phyloP scores from a whole-genome alignment of 345 rosid genomes.

The Moricandia moricandioides region DNA sequence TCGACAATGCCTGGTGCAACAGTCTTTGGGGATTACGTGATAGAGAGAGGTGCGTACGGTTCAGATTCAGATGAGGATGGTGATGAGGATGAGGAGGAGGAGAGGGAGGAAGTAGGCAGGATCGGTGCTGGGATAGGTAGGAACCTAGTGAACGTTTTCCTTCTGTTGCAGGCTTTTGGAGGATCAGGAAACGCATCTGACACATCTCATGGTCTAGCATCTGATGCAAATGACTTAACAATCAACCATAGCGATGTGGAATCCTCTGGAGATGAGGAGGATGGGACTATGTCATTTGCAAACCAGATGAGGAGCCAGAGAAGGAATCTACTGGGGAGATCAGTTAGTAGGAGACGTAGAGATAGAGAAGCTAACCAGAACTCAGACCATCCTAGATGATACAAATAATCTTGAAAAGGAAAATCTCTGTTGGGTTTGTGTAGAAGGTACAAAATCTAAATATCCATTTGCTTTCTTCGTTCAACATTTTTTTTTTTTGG shows the following conservation, averaged over 20 bases:
- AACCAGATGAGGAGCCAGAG: conserved; percentile 9
- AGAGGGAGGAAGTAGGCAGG: conserved; percentile 8
- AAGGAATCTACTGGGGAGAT: conserved; percentile 4
- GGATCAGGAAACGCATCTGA: neutral
- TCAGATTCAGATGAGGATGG: conserved; percentile 15
- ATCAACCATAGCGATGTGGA: conserved; percentile 10
- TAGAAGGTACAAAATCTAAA: conserved; percentile 15
- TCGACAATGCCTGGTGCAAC: conserved; percentile 22
- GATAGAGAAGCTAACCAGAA: conserved; percentile 23
- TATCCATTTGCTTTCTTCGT: neutral
- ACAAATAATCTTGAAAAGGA: neutral
- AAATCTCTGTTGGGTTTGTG: conserved; percentile 5
- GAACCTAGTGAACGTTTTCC: conserved; percentile 17
- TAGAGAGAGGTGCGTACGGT: conserved; percentile 21
- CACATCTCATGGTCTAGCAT: neutral
- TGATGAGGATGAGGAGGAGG: neutral
- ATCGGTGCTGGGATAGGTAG: conserved; percentile 13
- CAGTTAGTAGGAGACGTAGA: conserved; percentile 23
- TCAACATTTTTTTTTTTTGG: neutral
- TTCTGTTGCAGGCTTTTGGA: conserved; percentile 13
- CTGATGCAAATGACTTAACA: neutral
- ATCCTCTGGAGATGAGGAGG: neutral
- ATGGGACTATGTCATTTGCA: neutral
- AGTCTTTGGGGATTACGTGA: conserved; percentile 22
- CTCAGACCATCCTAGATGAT: conserved; percentile 21